A percentile compares a stretch with the other conserved stretches of the same genome.
Conservation (phyloP, 129 eudicot species). For the Calendula officinalis region DNA sequence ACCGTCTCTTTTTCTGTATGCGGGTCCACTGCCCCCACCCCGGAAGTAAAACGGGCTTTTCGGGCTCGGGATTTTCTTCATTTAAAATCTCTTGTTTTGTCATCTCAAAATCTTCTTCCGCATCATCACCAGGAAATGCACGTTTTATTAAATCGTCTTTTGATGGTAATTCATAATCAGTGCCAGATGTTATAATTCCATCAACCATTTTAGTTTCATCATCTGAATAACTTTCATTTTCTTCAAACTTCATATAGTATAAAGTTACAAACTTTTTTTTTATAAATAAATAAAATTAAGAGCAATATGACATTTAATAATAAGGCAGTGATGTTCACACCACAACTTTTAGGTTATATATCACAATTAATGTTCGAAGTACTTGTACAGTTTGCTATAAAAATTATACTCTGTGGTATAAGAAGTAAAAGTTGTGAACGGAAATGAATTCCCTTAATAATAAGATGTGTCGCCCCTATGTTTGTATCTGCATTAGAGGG, state of each 20-base stretch:
- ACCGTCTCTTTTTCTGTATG: constrained; percentile 64
- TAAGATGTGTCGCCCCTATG: constrained; percentile 41
- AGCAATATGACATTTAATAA: no score
- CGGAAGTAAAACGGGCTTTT: constrained; percentile 78
- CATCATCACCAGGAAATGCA: constrained; percentile 98
- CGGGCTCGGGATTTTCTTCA: constrained; percentile 91
- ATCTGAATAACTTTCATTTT: constrained; percentile 53
- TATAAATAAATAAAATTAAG: no score
- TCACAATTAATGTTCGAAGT: no score
- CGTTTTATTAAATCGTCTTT: constrained; percentile 84
- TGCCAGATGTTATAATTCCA: constrained; percentile 71
- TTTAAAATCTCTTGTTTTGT: constrained; percentile 59
- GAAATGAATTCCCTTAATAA: no score
- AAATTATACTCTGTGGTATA: no score
- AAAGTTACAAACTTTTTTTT: not conserved
- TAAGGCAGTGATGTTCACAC: no score
- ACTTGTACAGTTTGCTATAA: no score
- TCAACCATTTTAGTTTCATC: constrained; percentile 71
- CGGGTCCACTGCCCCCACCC: constrained; percentile 99
- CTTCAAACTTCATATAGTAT: constrained; percentile 43
- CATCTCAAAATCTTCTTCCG: constrained; percentile 80
- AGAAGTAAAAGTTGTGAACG: no score
- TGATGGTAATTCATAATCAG: constrained; percentile 82
- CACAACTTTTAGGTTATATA: no score
- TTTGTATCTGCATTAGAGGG: constrained; percentile 25